phyloP scores from a whole-genome alignment of 192 early-diverging fungal species.

The Backusella parvicylindrica region DNA sequence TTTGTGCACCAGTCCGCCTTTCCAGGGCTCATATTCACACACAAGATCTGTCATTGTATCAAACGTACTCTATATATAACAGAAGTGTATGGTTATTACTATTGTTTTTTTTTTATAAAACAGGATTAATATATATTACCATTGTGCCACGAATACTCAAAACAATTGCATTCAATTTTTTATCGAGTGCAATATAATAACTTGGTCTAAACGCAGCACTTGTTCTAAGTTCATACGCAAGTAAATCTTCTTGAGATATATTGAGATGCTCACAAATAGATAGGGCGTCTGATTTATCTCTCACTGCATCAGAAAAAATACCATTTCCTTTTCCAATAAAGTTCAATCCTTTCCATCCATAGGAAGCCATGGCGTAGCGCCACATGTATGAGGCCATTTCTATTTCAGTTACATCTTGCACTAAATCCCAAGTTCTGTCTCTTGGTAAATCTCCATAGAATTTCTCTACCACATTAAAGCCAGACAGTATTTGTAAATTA shows the following conservation, averaged over 20 bases:
- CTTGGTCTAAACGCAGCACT: conserved; percentile 65
- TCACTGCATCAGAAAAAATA: conserved; percentile 62
- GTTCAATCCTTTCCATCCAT: conserved; percentile 71
- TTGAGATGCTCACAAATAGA: conserved; percentile 62
- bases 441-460: conserved; percentile 49
- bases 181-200: conserved; percentile 70
- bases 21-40: conserved; percentile 79
- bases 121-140: conserved; percentile 43
- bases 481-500: conserved; percentile 60
- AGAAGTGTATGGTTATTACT: too few species aligned
- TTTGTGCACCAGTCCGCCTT: conserved; percentile 74
- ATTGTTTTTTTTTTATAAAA: neutral
- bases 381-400: conserved; percentile 38
- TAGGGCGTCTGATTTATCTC: conserved; percentile 63
- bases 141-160: conserved; percentile 71
- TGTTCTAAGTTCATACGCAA: conserved; percentile 69
- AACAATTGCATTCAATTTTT: conserved; percentile 59
- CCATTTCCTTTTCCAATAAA: conserved; percentile 74
- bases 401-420: conserved; percentile 34
- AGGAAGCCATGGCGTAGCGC: conserved; percentile 50
- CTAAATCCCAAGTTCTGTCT: conserved; percentile 42
- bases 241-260: conserved; percentile 60
- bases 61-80: conserved; percentile 50
- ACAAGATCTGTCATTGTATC: conserved; percentile 77
- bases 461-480: conserved; percentile 66